Evolutionary conservation across 176 grass and related monocot species (phyloP).

Genomic region (Zoysia japonica): DNA sequence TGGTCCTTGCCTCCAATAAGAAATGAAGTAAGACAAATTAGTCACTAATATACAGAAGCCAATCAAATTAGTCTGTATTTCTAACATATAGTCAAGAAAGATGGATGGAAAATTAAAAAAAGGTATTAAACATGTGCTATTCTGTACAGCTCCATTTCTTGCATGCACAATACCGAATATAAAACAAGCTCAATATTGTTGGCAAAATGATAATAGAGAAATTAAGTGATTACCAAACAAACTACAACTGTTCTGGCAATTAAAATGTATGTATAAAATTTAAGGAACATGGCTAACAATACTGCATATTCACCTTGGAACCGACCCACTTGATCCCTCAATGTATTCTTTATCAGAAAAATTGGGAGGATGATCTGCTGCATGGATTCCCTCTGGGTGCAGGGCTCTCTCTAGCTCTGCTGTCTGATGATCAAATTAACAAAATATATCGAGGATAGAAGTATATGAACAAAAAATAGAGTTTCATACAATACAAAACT

Average conservation of each 20-base stretch:
- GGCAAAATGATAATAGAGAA: slow-evolving; percentile 3
- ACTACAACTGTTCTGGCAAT: background rate
- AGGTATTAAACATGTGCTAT: background rate
- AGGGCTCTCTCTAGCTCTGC: slow-evolving; percentile 59
- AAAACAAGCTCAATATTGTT: background rate
- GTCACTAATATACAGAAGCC: background rate
- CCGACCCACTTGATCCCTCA: slow-evolving; percentile 33
- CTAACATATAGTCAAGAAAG: slow-evolving; percentile 1
- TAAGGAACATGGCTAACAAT: slow-evolving; percentile 2
- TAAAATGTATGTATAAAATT: background rate
- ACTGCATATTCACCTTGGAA: slow-evolving; percentile 58
- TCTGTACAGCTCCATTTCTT: background rate
- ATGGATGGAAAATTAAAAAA: slow-evolving; percentile 5
- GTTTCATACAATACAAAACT: slow-evolving; percentile 6
- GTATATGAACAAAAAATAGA: slow-evolving; percentile 34
- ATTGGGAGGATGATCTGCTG: slow-evolving; percentile 47
- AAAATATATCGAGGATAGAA: slow-evolving; percentile 1
- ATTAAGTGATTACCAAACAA: slow-evolving; percentile 25
- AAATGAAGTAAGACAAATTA: slow-evolving; percentile 41
- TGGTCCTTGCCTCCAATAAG: slow-evolving; percentile 58
- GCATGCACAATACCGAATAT: slow-evolving; percentile 6
- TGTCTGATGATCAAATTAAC: slow-evolving; percentile 47
- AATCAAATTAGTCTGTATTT: background rate
- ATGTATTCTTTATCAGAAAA: slow-evolving; percentile 53
- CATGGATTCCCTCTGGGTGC: slow-evolving; percentile 35